A percentile compares a stretch with the other conserved stretches of the same genome.
Conservation (phyloP, 768 basidiomycete genomes). For the Dacryopinax spathularia region DNA sequence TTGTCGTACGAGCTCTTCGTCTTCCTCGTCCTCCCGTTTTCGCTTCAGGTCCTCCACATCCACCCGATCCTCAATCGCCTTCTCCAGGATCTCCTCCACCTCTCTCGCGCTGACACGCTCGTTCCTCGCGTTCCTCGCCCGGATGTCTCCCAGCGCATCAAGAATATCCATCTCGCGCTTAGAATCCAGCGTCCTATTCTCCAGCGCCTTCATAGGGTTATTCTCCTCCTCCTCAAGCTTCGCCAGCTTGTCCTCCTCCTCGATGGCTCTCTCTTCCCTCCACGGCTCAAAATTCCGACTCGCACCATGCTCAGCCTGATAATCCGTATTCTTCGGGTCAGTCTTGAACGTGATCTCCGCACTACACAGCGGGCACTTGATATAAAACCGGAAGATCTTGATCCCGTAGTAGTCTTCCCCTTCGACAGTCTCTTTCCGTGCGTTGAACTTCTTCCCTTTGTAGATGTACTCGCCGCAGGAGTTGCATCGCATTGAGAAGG, state of each 20-base stretch:
- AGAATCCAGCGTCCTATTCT: constrained; percentile 81
- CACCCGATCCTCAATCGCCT: constrained; percentile 44
- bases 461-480: constrained; percentile 98
- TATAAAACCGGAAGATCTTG: constrained; percentile 88
- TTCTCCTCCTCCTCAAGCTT: constrained; percentile 85
- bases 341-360: constrained; percentile 99
- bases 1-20: constrained; percentile 75
- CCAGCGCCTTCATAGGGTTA: constrained; percentile 93
- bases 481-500: constrained; percentile 95
- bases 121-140: constrained; percentile 73
- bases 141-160: constrained; percentile 86
- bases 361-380: constrained; percentile 89
- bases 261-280: constrained; percentile 64
- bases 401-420: constrained; percentile 97
- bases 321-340: constrained; percentile 95
- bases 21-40: constrained; percentile 67
- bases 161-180: constrained; percentile 98
- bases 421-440: constrained; percentile 93
- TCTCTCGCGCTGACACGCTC: constrained; percentile 60
- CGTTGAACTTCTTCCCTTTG: constrained; percentile 99
- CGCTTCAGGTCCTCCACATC: constrained; percentile 58
- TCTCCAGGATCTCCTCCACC: constrained; percentile 42
- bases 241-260: constrained; percentile 73
- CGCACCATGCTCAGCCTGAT: constrained; percentile 86
- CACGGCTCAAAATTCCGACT: constrained; percentile 97